Evolutionary conservation across 2,329 filamentous ascomycete genomes (phyloP), one percentile per base, ranked within the genome.

Genomic region (Hypocreales sp.): DNA sequence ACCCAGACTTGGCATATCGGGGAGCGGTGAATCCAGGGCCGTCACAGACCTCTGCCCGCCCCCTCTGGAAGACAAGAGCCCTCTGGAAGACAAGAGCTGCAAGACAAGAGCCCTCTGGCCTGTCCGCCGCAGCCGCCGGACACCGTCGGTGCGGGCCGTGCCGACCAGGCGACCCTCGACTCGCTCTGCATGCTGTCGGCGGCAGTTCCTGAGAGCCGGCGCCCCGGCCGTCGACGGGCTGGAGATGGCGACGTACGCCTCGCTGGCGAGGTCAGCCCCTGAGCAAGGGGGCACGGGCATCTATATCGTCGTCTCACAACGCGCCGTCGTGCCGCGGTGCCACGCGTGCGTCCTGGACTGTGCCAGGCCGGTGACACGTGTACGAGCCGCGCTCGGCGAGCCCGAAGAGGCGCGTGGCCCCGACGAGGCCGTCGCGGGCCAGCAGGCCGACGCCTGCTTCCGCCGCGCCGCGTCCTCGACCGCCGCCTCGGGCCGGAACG

Each of bases 121-220:
- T 20, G 7, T 20, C 10, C 10, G 18, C 18, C 53, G 50, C 29
- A 82, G 48, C 53, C 69, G 81, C 27, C 59, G 49, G 4, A 60
- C 55, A 0, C 74, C 77, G 41, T 81, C 72, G 12, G 54, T 49
- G 25, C 64, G 54, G n/a, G 69, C 46, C 0, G 77, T 83, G 46
- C 83, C 76, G 9, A 48, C 78, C 78, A 84, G 37, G 60, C 64
- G 1, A 69, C 71, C 26, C 79, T 61, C 66, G 78, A 84, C 38
- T 66, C 63, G 37, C 67, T 75, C 41, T 74, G 62, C 40, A 67
- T 67, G 44, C 68, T 80, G 47, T 84, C 79, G 7, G 83, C 62
- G 1, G 78, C 59, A 65, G 26, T 64, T 65, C 34, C 61, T 75
- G 10, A 83, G 59, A 8, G 75, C 66, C 31, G 74, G 70, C 5